Evolutionary conservation across 2,329 filamentous ascomycete genomes (phyloP), one percentile per base, ranked within the genome.

Genomic region (Aspergillus luchuensis): DNA sequence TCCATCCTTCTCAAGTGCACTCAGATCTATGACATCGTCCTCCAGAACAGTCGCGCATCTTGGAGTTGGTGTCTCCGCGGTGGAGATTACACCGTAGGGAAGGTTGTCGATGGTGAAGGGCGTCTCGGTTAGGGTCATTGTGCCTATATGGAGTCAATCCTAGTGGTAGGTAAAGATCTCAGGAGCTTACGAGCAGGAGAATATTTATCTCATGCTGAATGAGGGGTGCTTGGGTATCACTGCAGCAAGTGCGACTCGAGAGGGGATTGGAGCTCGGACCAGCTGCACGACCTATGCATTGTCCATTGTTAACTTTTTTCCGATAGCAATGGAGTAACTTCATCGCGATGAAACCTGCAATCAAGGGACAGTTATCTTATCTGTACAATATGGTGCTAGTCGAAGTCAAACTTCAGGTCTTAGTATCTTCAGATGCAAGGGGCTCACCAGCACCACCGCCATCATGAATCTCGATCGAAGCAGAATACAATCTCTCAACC

Each of bases 101-200:
- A 66, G 58, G 33, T 66, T 66, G 17, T 66, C 64, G 45, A 64
- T 58, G 13, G 62, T 59, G 38, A 66, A 66, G 11, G 64, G 64
- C 15, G 59, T 58, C 23, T 50, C 47, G 2, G n/a, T 11, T 7
- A 50, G 25, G 5, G 47, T 50, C 47, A 50, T 50, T 2, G 6
- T 50, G 23, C 13, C 13, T 11, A 17, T 33, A 17, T 3, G 2
- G 3, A 10, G 4, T 10, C 6, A n/a, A 10, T 17, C 0, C 8
- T 13, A 36, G 11, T 19, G 25, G 11, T 6, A 8, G 4, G 10
- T 30, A 6, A 5, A 8, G 25, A 17, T 2, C n/a, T 10, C 15
- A 5, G 15, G 1, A 33, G 25, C 6, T 17, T 50, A 28, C 10
- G 25, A 23, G 7, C 15, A 10, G 13, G 25, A 30, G 33, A 13